phyloP scores from a whole-genome alignment of 495 filamentous ascomycete genomes.

The Aspergillus sclerotioniger region DNA sequence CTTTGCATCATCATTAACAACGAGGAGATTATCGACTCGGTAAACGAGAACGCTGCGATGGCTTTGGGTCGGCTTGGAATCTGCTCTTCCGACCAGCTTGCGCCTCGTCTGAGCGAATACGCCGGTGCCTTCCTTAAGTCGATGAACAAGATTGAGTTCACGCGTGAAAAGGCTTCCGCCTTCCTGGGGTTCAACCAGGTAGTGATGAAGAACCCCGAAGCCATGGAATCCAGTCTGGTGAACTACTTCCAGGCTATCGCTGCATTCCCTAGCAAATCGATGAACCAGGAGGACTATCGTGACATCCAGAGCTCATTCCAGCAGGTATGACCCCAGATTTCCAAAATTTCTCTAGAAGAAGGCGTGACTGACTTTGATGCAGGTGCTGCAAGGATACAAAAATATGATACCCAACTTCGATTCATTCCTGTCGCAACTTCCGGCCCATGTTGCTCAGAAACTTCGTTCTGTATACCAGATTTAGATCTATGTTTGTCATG shows the following conservation, averaged over 20 bases:
- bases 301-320: slow-evolving; percentile 53
- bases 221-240: slow-evolving; percentile 81
- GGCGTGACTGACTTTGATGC: slow-evolving; percentile 16
- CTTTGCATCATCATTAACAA: slow-evolving; percentile 77
- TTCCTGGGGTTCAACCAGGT: slow-evolving; percentile 85
- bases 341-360: not conserved
- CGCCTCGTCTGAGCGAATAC: slow-evolving; percentile 77
- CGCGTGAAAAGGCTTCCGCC: slow-evolving; percentile 92
- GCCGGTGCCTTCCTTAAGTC: slow-evolving; percentile 77
- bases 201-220: slow-evolving; percentile 82
- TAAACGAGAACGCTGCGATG: slow-evolving; percentile 93
- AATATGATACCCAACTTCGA: slow-evolving; percentile 82
- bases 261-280: slow-evolving; percentile 60
- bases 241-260: slow-evolving; percentile 87
- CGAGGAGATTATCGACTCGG: slow-evolving; percentile 80
- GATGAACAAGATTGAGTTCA: slow-evolving; percentile 80
- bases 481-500: slow-evolving; percentile 26
- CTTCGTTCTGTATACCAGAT: slow-evolving; percentile 46
- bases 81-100: slow-evolving; percentile 71
- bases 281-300: slow-evolving; percentile 50
- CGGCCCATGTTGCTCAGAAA: slow-evolving; percentile 59
- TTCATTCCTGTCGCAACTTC: slow-evolving; percentile 69
- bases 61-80: slow-evolving; percentile 87
- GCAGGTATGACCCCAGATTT: slow-evolving; percentile 36
- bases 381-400: slow-evolving; percentile 83